Evolutionary conservation across 116 monocot species (phyloP).

Genomic region (Papilionanthe hybrid): DNA sequence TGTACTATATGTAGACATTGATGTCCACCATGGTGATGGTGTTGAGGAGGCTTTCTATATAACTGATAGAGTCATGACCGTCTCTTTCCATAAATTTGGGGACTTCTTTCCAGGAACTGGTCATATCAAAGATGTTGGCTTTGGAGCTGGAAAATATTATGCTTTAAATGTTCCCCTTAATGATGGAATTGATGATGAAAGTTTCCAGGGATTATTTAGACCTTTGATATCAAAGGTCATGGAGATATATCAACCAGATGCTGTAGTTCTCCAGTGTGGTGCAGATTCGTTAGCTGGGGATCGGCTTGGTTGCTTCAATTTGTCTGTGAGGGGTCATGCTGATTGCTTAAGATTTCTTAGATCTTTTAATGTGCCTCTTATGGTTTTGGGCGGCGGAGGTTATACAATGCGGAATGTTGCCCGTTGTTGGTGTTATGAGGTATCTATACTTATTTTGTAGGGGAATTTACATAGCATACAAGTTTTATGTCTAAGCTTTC

Average conservation of each 20-base stretch:
- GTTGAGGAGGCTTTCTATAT: constrained; percentile 96
- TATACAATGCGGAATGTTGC: constrained; percentile 95
- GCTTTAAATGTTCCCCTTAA: constrained; percentile 85
- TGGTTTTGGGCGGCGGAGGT: constrained; percentile 91
- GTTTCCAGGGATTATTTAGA: constrained; percentile 64
- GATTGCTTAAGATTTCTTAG: constrained; percentile 81
- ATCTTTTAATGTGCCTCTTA: constrained; percentile 86
- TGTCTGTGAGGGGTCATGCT: constrained; percentile 85
- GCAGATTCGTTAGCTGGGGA: constrained; percentile 90
- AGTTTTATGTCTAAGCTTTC: too few relatives aligned
- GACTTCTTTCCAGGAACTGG: constrained; percentile 94
- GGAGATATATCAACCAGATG: constrained; percentile 91
- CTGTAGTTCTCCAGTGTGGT: constrained; percentile 85
- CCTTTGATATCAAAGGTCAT: constrained; percentile 73
- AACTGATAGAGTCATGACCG: constrained; percentile 87
- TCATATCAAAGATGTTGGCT: constrained; percentile 77
- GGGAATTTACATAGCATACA: too few relatives aligned
- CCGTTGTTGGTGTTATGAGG: constrained; percentile 96
- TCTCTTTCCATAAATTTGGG: constrained; percentile 90
- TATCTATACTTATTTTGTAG: constrained; percentile 10
- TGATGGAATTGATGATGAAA: constrained; percentile 86
- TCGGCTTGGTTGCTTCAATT: constrained; percentile 81
- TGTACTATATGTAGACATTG: constrained; percentile 89
- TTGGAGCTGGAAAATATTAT: constrained; percentile 72
- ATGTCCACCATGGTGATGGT: constrained; percentile 93